Conservation (phyloP, 345 rosid species). For the Eucalyptus sp. region DNA sequence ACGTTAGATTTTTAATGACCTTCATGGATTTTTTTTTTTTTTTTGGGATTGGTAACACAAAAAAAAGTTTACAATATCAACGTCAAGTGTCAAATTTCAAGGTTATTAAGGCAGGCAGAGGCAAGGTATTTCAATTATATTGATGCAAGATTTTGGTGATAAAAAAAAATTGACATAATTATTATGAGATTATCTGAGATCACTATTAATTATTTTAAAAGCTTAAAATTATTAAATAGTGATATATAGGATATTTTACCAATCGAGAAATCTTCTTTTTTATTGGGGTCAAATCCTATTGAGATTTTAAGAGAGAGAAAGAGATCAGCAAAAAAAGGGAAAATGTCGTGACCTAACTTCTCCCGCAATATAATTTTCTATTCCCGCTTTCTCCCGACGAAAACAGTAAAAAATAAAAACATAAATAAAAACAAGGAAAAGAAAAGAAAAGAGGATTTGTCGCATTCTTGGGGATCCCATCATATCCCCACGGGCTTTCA, state of each 20-base stretch:
- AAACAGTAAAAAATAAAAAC: background rate
- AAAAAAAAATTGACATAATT: no score
- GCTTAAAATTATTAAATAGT: no score
- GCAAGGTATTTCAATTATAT: no score
- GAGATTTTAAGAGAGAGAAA: background rate
- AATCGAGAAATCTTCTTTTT: background rate
- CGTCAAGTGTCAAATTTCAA: background rate
- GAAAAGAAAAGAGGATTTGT: background rate
- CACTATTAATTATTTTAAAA: no score
- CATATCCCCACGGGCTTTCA: background rate
- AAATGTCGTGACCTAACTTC: background rate
- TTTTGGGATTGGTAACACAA: no score
- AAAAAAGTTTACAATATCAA: no score
- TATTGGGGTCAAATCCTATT: background rate
- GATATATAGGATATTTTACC: background rate
- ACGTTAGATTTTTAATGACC: background rate
- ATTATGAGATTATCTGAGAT: accelerated
- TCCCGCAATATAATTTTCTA: background rate
- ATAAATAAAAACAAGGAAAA: background rate
- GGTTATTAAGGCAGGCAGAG: no score
- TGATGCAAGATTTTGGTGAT: background rate
- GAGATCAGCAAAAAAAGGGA: background rate
- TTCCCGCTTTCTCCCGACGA: background rate
- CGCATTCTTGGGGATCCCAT: background rate
- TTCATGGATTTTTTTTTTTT: background rate